Evolutionary conservation across 2,329 filamentous ascomycete genomes (phyloP).

Genomic region (Incumbomyces lentus): DNA sequence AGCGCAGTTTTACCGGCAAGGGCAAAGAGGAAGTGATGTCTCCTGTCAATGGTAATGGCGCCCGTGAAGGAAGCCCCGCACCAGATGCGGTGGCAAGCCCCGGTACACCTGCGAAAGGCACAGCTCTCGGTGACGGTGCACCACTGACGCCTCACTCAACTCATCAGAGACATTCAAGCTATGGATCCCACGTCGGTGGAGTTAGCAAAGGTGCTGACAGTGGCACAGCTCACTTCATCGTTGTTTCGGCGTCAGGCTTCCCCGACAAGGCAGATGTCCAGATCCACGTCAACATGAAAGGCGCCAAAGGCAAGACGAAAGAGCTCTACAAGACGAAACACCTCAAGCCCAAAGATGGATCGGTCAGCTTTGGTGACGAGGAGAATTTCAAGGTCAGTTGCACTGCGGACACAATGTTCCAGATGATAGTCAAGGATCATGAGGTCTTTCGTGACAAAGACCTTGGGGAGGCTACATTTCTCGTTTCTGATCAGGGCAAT

Average conservation of each 20-base stretch:
- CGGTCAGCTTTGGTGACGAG: conserved; percentile 54
- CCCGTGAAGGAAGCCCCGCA: conserved; percentile 3
- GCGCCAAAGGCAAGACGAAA: conserved; percentile 55
- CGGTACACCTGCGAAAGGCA: conserved; percentile 16
- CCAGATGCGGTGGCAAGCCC: conserved; percentile 8
- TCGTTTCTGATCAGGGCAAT: conserved; percentile 68
- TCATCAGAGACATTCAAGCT: conserved; percentile 39
- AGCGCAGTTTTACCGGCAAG: conserved; percentile 69
- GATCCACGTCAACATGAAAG: conserved; percentile 58
- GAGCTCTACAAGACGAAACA: conserved; percentile 87
- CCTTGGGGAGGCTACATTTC: conserved; percentile 78
- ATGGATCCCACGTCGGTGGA: conserved; percentile 43
- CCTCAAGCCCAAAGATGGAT: conserved; percentile 57
- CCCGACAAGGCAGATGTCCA: conserved; percentile 69
- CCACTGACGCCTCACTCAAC: conserved; percentile 18
- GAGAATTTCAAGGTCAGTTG: conserved; percentile 72
- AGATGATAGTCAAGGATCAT: conserved; percentile 74
- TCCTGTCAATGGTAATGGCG: conserved; percentile 9
- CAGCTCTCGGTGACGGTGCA: conserved; percentile 10
- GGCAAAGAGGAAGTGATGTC: conserved; percentile 24
- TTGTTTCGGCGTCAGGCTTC: conserved; percentile 70
- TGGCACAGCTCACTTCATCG: conserved; percentile 69
- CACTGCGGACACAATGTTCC: conserved; percentile 74
- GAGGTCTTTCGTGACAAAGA: conserved; percentile 75
- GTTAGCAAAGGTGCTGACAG: conserved; percentile 43